Evolutionary conservation across 2,329 filamentous ascomycete genomes (phyloP), one percentile per base, ranked within the genome.

Genomic region (Gremmenia infestans): DNA sequence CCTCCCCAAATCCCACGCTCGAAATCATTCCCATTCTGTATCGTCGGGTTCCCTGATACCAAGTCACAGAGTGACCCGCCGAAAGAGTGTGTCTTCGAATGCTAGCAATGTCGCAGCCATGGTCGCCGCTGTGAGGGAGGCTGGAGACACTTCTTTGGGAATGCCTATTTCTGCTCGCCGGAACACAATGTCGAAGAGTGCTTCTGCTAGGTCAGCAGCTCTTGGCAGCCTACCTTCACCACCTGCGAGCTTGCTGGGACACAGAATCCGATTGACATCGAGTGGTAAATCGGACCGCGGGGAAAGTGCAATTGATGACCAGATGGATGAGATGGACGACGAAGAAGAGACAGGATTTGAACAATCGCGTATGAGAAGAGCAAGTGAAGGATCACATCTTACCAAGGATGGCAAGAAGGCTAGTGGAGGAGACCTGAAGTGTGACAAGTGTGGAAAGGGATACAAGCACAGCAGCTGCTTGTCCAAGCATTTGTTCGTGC

Each of bases 391-490:
- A 60, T 89, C 93, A 65, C 85, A 88, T 66, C 79, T 93, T 60
- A 78, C 81, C 67, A 95, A 94, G 74, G 89, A 93, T 68, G 81
- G 82, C 65, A 86, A 85, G 78, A 92, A 91, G 76, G 82, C 83
- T 73, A 88, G 84, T 76, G 83, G 86, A 69, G 85, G 86, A 69
- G 93, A 97, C 73, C 84, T 99, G 72, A 91, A 89, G 75, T 99
- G 94, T 79, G 91, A 96, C 72, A 93, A 92, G 76, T 99, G 94
- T 80, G 93, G 93, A 75, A 99, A 99, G 82, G 91, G 91, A 77
- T 99, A 99, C 85, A 99, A 99, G 86, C 94, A 99, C 82, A 96
- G 92, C 85, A 97, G 94, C 80, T 99, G 94, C 85, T 85, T 99
- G 81, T 95, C 90, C 73, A 99, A 97, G 85, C 94, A 99, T 86